Base-by-base conservation (phyloP, 1,284 basidiomycete genomes). In the Ganoderma multipileum region DNA sequence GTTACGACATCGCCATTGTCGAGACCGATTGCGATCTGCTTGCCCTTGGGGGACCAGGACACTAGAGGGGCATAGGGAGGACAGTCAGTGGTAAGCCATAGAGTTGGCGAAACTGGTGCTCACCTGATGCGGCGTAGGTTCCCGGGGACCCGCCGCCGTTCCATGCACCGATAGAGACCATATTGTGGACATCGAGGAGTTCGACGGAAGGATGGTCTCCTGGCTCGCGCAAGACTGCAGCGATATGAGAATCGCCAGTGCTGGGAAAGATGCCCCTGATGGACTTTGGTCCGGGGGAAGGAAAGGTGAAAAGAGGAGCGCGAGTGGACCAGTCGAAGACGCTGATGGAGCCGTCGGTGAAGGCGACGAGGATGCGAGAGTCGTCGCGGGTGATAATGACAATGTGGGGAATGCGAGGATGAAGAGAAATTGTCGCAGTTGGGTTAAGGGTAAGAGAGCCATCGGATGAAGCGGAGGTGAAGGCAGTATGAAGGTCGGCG, bases 31-130 rank as follows among this genome's bases (percentile, higher is more conserved):
- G 92, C 94, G 41, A 96, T 80, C 71, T 95, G 94, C 77, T 95
- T 96, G 58, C 94, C 95, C 77, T 94, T 95, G 2, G 93, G 90
- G 2, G 95, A 95, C 94, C 95, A 96, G 26, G 89, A 88, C 6
- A 91, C 91, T 91, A 71, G 38, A 41, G 58, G 57, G 0, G n/a
- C 44, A 59, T 77, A 60, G 3, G 26, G 47, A 52, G 23, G 9
- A 26, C 3, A 12, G 60, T 16, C n/a, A 36, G 23, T 75, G 69
- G 68, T 41, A n/a, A 39, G 63, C 0, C 33, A 28, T 18, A 26
- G 38, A 70, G 63, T 47, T 66, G 47, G 63, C 58, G 44, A 63
- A 60, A 41, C 61, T 63, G 33, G 68, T 26, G 82, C 89, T 66
- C 69, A 93, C 92, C 81, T 68, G 88, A 83, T 20, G 85, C 85